Conservation (phyloP, 352 stramenopile species). For the Albugo laibachii region DNA sequence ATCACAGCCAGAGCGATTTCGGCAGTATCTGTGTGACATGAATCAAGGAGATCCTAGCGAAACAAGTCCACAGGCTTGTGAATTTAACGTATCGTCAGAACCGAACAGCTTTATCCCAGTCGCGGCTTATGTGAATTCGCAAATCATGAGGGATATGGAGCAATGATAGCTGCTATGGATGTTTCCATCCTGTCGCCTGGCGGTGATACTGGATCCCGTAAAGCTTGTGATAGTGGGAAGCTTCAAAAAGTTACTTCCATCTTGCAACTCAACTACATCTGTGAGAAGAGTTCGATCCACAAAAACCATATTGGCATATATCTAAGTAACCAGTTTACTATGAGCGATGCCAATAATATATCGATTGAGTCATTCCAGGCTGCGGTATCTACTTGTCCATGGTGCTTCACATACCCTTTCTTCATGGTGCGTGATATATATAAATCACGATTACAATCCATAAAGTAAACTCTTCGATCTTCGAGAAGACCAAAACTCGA, state of each 20-base stretch:
- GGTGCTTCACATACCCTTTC: constrained; percentile 65
- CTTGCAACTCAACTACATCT: constrained; percentile 50
- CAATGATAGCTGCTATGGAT: constrained; percentile 53
- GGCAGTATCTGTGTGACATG: constrained; percentile 77
- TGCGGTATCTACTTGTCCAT: constrained; percentile 78
- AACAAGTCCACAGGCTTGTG: constrained; percentile 75
- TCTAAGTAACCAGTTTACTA: constrained; percentile 76
- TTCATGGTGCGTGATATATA: constrained; percentile 39
- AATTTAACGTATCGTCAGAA: constrained; percentile 84
- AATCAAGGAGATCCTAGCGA: constrained; percentile 80
- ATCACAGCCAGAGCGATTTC: constrained; percentile 84
- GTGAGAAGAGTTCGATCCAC: constrained; percentile 80
- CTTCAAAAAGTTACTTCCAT: constrained; percentile 70
- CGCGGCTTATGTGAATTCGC: constrained; percentile 58
- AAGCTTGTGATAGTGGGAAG: constrained; percentile 77
- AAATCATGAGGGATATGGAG: constrained; percentile 70
- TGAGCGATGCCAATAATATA: constrained; percentile 78
- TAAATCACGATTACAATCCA: constrained; percentile 76
- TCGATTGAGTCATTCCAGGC: constrained; percentile 81
- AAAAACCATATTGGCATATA: constrained; percentile 82
- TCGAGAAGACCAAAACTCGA: constrained; percentile 50
- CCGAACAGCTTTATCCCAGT: constrained; percentile 84
- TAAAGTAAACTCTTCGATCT: constrained; percentile 76
- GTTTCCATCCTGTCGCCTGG: constrained; percentile 76
- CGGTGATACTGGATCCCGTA: constrained; percentile 60